Percentiles rank a stretch among this genome's conserved stretches.
Conservation (phyloP, 371 early-diverging fungal species). For the Massospora cicadina region DNA sequence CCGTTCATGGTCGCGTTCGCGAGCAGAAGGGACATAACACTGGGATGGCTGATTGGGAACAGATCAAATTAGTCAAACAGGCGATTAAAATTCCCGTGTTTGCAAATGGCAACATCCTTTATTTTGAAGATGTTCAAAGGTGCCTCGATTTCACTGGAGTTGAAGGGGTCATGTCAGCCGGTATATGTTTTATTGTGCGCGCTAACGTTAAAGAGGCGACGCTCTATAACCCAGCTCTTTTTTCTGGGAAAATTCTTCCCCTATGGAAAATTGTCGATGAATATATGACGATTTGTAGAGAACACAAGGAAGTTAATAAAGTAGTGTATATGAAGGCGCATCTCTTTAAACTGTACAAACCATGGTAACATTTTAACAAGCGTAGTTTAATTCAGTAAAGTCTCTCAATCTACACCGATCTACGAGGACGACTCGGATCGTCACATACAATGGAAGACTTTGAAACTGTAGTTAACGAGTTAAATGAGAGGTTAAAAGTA, state of each 20-base stretch:
- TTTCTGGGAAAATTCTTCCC: conserved; percentile 37
- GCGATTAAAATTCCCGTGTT: conserved; percentile 80
- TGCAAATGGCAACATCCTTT: conserved; percentile 95
- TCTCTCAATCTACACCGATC: conserved; percentile 55
- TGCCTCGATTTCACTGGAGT: conserved; percentile 83
- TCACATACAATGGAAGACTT: conserved; percentile 42
- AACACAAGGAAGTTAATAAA: conserved; percentile 28
- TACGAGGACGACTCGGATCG: conserved; percentile 48
- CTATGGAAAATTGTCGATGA: conserved; percentile 67
- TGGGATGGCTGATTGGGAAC: conserved; percentile 95
- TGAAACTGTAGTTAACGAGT: conserved; percentile 24
- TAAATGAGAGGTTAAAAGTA: conserved; percentile 34
- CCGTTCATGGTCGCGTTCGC: conserved; percentile 91
- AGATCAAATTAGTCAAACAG: conserved; percentile 84
- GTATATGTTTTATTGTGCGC: not conserved
- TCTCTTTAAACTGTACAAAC: conserved; percentile 82
- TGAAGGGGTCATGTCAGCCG: conserved; percentile 92
- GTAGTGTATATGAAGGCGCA: conserved; percentile 59
- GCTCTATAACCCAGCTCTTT: conserved; percentile 84
- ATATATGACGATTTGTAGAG: conserved; percentile 62
- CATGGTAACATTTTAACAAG: conserved; percentile 16
- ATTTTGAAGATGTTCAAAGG: conserved; percentile 65
- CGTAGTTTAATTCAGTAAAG: conserved; percentile 14
- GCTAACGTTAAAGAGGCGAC: conserved; percentile 40
- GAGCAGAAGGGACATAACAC: conserved; percentile 95